Evolutionary conservation across 768 basidiomycete genomes (phyloP).

Genomic region (Fomitopsis pulvina): DNA sequence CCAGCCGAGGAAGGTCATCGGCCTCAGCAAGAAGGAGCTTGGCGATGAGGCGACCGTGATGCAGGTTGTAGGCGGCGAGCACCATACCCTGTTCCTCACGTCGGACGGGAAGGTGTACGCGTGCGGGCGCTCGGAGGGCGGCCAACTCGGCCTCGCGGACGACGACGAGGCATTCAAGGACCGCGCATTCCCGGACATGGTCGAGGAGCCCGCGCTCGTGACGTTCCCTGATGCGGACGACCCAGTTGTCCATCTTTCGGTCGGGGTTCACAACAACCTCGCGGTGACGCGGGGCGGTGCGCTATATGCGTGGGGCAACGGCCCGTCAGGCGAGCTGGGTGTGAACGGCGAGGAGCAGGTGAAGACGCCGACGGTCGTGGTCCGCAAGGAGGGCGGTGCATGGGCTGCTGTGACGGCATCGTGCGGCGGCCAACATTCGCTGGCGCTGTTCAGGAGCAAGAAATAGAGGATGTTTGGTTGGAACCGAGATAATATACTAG

Average conservation of each 20-base stretch:
- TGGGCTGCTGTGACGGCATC: constrained; percentile 62
- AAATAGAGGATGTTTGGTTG: not conserved
- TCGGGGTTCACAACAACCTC: constrained; percentile 68
- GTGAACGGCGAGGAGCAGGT: constrained; percentile 47
- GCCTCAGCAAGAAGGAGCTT: constrained; percentile 56
- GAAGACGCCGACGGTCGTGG: constrained; percentile 57
- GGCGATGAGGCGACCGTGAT: constrained; percentile 49
- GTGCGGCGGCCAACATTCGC: constrained; percentile 76
- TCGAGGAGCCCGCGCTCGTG: constrained; percentile 60
- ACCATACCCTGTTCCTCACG: constrained; percentile 89
- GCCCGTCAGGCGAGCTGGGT: constrained; percentile 72
- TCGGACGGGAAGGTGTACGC: constrained; percentile 78
- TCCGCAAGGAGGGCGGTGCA: constrained; percentile 64
- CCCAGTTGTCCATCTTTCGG: constrained; percentile 57
- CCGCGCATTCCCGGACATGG: constrained; percentile 47
- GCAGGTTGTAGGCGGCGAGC: constrained; percentile 77
- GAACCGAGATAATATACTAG: no score
- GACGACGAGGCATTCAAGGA: constrained; percentile 63
- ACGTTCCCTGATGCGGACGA: constrained; percentile 59
- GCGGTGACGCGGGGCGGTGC: constrained; percentile 63
- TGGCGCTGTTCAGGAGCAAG: constrained; percentile 68
- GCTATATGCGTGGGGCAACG: constrained; percentile 73
- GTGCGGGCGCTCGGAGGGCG: constrained; percentile 77
- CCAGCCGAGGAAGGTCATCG: constrained; percentile 56
- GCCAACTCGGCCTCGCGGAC: constrained; percentile 74